phyloP scores from a whole-genome alignment of 2,329 filamentous ascomycete genomes.

The Aphanocladium album region DNA sequence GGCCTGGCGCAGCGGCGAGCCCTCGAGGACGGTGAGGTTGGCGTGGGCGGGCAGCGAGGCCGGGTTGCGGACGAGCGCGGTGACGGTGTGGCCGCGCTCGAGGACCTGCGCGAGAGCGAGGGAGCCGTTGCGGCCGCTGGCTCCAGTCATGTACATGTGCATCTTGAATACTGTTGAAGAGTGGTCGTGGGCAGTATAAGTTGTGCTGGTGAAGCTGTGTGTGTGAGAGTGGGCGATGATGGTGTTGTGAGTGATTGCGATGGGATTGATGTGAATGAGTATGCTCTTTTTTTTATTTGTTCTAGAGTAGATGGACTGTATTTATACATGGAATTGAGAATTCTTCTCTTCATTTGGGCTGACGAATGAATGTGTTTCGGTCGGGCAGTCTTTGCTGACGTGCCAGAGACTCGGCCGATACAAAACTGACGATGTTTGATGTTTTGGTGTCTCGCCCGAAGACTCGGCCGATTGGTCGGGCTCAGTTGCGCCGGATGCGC shows the following conservation, averaged over 20 bases:
- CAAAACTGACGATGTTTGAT: not conserved
- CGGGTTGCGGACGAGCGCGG: conserved; percentile 39
- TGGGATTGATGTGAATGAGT: not conserved
- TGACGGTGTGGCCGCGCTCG: conserved; percentile 35
- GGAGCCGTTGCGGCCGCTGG: conserved; percentile 41
- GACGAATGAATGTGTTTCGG: conserved; percentile 1
- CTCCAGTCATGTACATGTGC: conserved; percentile 44
- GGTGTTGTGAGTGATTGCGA: not conserved
- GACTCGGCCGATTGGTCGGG: conserved; percentile 2
- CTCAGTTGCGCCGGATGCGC: not conserved
- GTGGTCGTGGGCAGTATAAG: too few species aligned
- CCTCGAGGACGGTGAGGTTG: conserved; percentile 34
- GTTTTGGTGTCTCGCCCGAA: not conserved
- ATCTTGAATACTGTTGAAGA: conserved; percentile 24
- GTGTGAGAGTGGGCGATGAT: too few species aligned
- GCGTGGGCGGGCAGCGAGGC: conserved; percentile 24
- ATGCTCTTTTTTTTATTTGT: not conserved
- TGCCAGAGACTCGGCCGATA: conserved; percentile 7
- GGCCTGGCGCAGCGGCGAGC: conserved; percentile 30
- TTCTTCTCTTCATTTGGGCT: not conserved
- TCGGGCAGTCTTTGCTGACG: conserved; percentile 6
- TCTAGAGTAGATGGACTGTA: not conserved
- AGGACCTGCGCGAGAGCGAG: conserved; percentile 38
- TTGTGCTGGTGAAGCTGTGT: not conserved
- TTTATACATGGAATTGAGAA: not conserved